A percentile compares a stretch with the other conserved stretches of the same genome.
These are phyloP conservation scores for Candida sojae DNA, from an alignment of 1,139 yeast genomes.

Conservation along the genomic window DNA sequence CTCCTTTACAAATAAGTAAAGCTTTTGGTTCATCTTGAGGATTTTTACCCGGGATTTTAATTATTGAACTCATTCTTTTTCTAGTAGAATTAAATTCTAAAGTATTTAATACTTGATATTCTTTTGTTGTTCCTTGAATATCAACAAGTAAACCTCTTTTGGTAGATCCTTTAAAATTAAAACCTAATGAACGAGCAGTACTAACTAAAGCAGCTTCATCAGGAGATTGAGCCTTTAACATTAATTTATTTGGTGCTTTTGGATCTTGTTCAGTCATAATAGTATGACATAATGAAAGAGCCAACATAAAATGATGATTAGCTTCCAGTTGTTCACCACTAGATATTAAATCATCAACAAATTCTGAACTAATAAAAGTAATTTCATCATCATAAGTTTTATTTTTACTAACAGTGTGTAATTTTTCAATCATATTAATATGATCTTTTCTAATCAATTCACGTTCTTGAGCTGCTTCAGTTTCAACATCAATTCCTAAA, in stretches of 20 bases:
- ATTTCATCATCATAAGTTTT: constrained; percentile 41
- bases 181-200: constrained; percentile 58
- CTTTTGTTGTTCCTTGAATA: constrained; percentile 44
- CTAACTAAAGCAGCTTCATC: constrained; percentile 68
- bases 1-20: constrained; percentile 50
- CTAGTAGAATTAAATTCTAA: constrained; percentile 57
- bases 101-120: constrained; percentile 50
- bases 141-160: constrained; percentile 46
- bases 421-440: constrained; percentile 34
- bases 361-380: constrained; percentile 51
- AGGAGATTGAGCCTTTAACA: constrained; percentile 62
- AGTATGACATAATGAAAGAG: constrained; percentile 61
- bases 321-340: constrained; percentile 35
- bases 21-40: constrained; percentile 39
- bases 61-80: constrained; percentile 87
- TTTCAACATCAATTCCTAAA: constrained; percentile 54
- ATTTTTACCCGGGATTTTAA: constrained; percentile 51
- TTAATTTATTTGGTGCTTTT: constrained; percentile 33
- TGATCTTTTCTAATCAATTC: constrained; percentile 40
- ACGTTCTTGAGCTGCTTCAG: constrained; percentile 43
- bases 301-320: constrained; percentile 53
- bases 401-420: constrained; percentile 20
- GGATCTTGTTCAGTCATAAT: constrained; percentile 53
- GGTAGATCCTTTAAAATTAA: constrained; percentile 48
- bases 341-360: constrained; percentile 38